Base-by-base conservation (phyloP, 306 rosid genomes). In the Arachis stenosperma region DNA sequence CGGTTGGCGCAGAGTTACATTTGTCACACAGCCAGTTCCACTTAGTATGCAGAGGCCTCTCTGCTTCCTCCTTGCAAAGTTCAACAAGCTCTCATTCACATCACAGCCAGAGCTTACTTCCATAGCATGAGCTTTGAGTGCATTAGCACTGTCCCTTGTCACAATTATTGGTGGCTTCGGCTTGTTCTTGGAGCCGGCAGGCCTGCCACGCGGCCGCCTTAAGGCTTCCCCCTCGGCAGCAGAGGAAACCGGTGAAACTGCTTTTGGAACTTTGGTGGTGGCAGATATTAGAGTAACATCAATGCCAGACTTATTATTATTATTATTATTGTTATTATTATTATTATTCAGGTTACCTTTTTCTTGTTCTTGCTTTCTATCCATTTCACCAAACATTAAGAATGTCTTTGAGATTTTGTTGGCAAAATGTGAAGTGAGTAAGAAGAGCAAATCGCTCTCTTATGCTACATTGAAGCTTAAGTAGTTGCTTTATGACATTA, bases 51-150 rank as follows among this genome's bases (percentile, higher is more conserved):
- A 90, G 56, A 90, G 84, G n/a, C 96, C 96, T 0, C 96, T 75
- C 33, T 90, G 96, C 77, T 84, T 86, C 77, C 92, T 84, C 84
- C 96, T 84, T n/a, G 96, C 96, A 74, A 88, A 90, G 81, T 79
- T 82, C 29, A 88, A 85, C 75, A 90, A 81, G 54, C 91, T 86
- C 61, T 90, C 96, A 67, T 87, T 84, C 82, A 90, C 96, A 68
- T 90, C 91, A 46, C 88, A 90, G 37, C 96, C 96, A 0, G 96
- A 88, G 40, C 87, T 86, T 61, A 90, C 89, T 76, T 90, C 96
- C 96, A 90, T 84, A 48, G 91, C 96, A 81, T 90, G 96, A 37
- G 91, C 90, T 17, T 86, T 83, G 7, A 90, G 87, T 6, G 96
- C 89, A 70, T 83, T 90, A 5, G 92, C 92, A 62, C 92, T 88